A percentile compares a stretch with the other conserved stretches of the same genome.
Conservation (phyloP, 2,329 filamentous ascomycete species). For the Colletotrichum tofieldiae region DNA sequence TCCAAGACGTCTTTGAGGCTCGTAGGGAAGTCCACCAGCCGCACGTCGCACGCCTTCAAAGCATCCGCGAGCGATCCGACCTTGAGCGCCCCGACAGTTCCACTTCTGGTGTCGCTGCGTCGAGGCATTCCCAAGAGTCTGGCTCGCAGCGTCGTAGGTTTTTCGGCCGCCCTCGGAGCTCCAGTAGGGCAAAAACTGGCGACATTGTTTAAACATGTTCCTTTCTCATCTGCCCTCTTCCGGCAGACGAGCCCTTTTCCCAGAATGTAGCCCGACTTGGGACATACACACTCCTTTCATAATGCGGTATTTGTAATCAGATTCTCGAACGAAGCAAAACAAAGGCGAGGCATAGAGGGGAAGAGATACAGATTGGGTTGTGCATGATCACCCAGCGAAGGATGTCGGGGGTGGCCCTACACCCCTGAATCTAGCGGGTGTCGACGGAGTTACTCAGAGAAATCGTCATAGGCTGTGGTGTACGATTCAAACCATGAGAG, state of each 20-base stretch:
- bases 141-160: conserved; percentile 35
- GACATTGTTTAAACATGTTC: conserved; percentile 26
- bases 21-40: conserved; percentile 56
- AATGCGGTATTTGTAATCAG: conserved; percentile 33
- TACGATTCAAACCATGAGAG: not conserved
- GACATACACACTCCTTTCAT: conserved; percentile 18
- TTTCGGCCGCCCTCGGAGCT: conserved; percentile 36
- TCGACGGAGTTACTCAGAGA: conserved; percentile 7
- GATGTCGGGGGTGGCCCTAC: not conserved
- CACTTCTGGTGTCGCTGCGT: conserved; percentile 16
- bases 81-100: conserved; percentile 26
- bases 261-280: not conserved
- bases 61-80: conserved; percentile 40
- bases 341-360: not conserved
- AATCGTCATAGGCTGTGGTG: conserved; percentile 13
- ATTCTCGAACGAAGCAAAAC: conserved; percentile 21
- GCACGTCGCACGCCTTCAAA: conserved; percentile 44
- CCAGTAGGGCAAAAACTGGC: conserved; percentile 12
- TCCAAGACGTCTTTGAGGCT: conserved; percentile 63
- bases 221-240: not conserved
- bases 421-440: not conserved
- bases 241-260: not conserved
- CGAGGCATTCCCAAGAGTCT: conserved; percentile 29
- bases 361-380: not conserved
- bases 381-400: not conserved